These are phyloP conservation scores for Arabidopsis arenosa DNA, from an alignment of 345 rosid species.

Conservation along the genomic window DNA sequence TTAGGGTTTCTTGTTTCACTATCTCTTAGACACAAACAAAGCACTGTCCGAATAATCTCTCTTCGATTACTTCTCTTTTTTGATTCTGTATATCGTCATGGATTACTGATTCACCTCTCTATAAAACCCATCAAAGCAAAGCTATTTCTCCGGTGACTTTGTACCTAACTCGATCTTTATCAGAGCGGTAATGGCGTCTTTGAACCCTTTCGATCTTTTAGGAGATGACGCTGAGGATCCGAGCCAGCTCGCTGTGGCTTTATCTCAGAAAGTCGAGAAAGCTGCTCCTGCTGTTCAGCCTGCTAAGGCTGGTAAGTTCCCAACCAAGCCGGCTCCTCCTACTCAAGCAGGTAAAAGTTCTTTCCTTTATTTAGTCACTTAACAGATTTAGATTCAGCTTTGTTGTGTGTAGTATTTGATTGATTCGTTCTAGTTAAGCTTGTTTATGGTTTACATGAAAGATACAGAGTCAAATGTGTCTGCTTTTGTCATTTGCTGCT, in stretches of 20 bases:
- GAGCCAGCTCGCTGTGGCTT: slow-evolving; percentile 59
- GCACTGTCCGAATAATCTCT: neutral
- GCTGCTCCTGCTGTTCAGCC: slow-evolving; percentile 44
- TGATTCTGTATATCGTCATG: slow-evolving; percentile 14
- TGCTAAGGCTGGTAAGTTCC: slow-evolving; percentile 65
- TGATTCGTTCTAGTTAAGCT: neutral
- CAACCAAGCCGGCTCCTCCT: slow-evolving; percentile 76
- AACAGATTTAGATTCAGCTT: neutral
- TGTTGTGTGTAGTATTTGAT: neutral
- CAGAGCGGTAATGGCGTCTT: slow-evolving; percentile 62
- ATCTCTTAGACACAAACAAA: neutral
- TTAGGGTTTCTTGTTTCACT: slow-evolving; percentile 19
- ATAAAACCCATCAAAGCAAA: slow-evolving; percentile 7
- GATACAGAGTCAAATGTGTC: neutral
- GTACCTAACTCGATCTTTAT: neutral
- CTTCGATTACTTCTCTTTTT: neutral
- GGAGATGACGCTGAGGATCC: slow-evolving; percentile 81
- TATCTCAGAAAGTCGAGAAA: slow-evolving; percentile 51
- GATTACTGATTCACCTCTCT: slow-evolving; percentile 11
- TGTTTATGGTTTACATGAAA: neutral
- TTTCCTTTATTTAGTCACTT: neutral
- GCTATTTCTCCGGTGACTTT: slow-evolving; percentile 3
- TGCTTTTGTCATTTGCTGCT: neutral
- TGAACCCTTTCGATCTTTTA: slow-evolving; percentile 83
- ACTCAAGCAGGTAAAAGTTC: slow-evolving; percentile 70